Conservation (phyloP, 129 eudicot species). For the Erigeron canadensis region DNA sequence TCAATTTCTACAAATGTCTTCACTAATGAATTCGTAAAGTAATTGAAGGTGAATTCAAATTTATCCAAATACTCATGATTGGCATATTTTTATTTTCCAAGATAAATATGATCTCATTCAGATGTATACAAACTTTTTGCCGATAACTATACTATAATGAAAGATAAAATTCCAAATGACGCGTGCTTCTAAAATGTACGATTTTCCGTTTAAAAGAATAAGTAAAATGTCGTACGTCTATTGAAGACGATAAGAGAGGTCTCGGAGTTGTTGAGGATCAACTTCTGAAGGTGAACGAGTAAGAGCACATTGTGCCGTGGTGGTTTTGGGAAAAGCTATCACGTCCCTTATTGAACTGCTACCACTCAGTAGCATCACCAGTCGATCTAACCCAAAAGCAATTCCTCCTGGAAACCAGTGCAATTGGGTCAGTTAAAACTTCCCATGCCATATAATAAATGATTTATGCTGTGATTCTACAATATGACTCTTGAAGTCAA, state of each 20-base stretch:
- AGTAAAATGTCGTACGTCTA: slow-evolving; percentile 10
- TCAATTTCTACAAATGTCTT: neutral
- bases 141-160: neutral
- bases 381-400: slow-evolving; percentile 90
- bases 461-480: neutral
- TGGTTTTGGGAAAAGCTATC: slow-evolving; percentile 96
- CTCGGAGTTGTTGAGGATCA: slow-evolving; percentile 85
- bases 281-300: slow-evolving; percentile 95
- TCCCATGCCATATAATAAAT: neutral
- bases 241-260: slow-evolving; percentile 45
- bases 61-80: neutral
- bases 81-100: slow-evolving; percentile 1
- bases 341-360: slow-evolving; percentile 87
- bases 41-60: neutral
- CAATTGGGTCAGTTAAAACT: neutral
- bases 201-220: neutral
- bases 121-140: neutral
- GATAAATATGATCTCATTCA: neutral
- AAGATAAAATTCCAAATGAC: neutral
- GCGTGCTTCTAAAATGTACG: neutral
- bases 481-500: slow-evolving; percentile 13
- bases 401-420: slow-evolving; percentile 68
- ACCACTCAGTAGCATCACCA: slow-evolving; percentile 86
- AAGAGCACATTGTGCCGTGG: slow-evolving; percentile 92
- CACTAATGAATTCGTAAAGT: neutral